Percentiles rank a stretch among this genome's conserved stretches.
Conservation (phyloP, 306 rosid genomes). For the Delonix regia region DNA sequence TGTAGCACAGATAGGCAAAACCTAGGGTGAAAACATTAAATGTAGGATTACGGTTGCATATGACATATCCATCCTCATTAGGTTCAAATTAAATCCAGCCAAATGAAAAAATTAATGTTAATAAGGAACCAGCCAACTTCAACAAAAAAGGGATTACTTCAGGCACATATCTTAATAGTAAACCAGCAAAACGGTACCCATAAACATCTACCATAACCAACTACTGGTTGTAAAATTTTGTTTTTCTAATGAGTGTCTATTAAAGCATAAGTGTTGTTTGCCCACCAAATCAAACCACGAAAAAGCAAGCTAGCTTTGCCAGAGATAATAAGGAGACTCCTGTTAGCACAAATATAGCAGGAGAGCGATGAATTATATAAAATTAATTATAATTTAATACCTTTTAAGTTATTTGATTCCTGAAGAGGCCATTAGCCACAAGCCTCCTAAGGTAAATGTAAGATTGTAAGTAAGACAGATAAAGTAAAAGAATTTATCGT, state of each 20-base stretch:
- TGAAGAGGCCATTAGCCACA: too few relatives aligned
- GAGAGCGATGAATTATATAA: too few relatives aligned
- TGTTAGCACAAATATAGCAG: not conserved
- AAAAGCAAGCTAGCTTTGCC: constrained; percentile 13
- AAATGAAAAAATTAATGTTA: constrained; percentile 4
- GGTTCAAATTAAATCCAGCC: constrained; percentile 26
- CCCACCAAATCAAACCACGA: constrained; percentile 18
- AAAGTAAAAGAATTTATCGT: too few relatives aligned
- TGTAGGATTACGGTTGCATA: not conserved
- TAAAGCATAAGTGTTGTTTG: not conserved
- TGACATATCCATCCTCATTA: not conserved
- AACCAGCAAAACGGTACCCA: not conserved
- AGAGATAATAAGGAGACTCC: constrained; percentile 11
- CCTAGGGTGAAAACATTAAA: not conserved
- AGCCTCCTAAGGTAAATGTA: too few relatives aligned
- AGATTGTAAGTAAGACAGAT: too few relatives aligned
- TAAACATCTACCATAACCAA: not conserved
- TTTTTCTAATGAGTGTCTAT: not conserved
- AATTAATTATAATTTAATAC: too few relatives aligned
- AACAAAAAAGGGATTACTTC: constrained; percentile 1
- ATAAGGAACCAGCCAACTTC: constrained; percentile 8
- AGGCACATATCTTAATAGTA: constrained; percentile 5
- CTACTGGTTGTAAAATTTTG: not conserved
- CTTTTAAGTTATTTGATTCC: too few relatives aligned
- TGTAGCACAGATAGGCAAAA: not conserved